Conservation (phyloP, 2,329 filamentous ascomycete species). For the Fusarium equiseti region DNA sequence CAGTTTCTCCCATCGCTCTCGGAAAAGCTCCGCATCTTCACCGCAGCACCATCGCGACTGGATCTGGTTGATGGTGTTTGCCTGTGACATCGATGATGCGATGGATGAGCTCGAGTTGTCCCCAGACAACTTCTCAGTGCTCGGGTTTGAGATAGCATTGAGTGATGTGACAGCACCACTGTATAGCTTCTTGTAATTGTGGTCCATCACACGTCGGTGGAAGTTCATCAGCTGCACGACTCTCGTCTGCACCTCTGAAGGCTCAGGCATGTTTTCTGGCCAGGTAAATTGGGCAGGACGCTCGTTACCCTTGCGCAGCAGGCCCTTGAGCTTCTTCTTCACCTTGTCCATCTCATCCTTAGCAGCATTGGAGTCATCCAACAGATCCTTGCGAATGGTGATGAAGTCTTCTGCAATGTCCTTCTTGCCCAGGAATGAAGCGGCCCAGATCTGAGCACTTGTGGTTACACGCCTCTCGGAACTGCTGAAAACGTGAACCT, state of each 20-base stretch:
- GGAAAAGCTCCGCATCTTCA: constrained; percentile 94
- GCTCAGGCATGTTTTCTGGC: constrained; percentile 94
- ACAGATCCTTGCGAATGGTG: constrained; percentile 88
- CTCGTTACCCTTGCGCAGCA: constrained; percentile 91
- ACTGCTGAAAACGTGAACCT: constrained; percentile 95
- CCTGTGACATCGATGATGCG: constrained; percentile 68
- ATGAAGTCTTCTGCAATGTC: constrained; percentile 89
- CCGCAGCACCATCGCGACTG: constrained; percentile 96
- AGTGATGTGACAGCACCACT: constrained; percentile 74
- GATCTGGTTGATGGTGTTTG: constrained; percentile 74
- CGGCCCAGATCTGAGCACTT: constrained; percentile 95
- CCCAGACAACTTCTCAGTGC: constrained; percentile 59
- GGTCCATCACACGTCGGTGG: constrained; percentile 91
- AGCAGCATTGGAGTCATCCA: constrained; percentile 97
- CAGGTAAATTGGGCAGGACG: constrained; percentile 97
- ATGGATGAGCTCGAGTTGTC: constrained; percentile 59
- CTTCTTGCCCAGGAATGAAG: constrained; percentile 87
- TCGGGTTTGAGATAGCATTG: constrained; percentile 66
- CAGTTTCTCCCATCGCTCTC: constrained; percentile 97
- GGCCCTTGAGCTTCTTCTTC: constrained; percentile 97
- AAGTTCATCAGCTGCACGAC: constrained; percentile 99
- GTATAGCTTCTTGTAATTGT: constrained; percentile 88
- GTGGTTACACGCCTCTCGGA: constrained; percentile 95
- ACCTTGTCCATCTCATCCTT: constrained; percentile 99
- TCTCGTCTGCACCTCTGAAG: constrained; percentile 89